Percentiles rank a stretch among this genome's conserved stretches.
Conservation (phyloP, 805 yeast genomes). For the Teunomyces cretensis region DNA sequence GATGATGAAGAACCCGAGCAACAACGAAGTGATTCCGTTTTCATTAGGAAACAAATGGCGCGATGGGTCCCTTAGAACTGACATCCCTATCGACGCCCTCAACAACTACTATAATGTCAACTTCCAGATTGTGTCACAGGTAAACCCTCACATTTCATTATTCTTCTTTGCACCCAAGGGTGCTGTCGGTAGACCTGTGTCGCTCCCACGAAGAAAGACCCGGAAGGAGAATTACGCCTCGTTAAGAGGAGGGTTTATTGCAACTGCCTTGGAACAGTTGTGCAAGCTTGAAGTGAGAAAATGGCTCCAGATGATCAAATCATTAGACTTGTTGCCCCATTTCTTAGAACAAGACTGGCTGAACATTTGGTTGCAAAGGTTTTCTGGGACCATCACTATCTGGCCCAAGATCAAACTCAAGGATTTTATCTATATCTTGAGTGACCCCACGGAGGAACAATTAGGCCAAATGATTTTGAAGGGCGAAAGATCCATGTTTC, state of each 20-base stretch:
- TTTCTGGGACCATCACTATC: constrained; percentile 72
- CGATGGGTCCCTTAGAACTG: constrained; percentile 78
- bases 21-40: constrained; percentile 54
- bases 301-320: constrained; percentile 68
- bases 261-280: constrained; percentile 68
- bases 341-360: constrained; percentile 79
- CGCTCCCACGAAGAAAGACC: constrained; percentile 47
- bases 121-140: constrained; percentile 77
- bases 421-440: constrained; percentile 63
- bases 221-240: constrained; percentile 32
- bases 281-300: constrained; percentile 73
- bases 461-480: constrained; percentile 54
- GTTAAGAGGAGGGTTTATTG: constrained; percentile 74
- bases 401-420: constrained; percentile 65
- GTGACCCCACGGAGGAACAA: constrained; percentile 65
- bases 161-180: constrained; percentile 80
- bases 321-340: constrained; percentile 66
- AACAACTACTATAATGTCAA: constrained; percentile 75
- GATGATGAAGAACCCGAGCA: constrained; percentile 58
- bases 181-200: constrained; percentile 76
- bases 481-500: constrained; percentile 68
- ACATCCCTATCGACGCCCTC: constrained; percentile 71
- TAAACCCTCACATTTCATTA: constrained; percentile 75
- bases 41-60: constrained; percentile 75
- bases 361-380: constrained; percentile 68